Percentiles rank a stretch among this genome's conserved stretches.
Conservation (phyloP, 1,284 basidiomycete species). For the Coriolopsis trogii region DNA sequence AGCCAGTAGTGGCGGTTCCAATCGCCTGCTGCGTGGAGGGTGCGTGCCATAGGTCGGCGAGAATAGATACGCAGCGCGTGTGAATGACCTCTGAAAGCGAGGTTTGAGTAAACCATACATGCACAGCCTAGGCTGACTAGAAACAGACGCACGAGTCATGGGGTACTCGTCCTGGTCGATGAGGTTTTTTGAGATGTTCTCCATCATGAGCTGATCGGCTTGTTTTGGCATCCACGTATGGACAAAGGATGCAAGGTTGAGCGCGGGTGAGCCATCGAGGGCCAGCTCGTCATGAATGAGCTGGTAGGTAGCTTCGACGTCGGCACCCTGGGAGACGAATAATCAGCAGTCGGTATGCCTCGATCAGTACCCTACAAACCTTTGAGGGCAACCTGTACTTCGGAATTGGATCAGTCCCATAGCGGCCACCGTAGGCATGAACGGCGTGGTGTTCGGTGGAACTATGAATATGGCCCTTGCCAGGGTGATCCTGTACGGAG, state of each 20-base stretch:
- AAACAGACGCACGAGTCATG: constrained; percentile 71
- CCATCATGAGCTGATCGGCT: constrained; percentile 74
- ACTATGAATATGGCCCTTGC: constrained; percentile 42
- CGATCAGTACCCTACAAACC: constrained; percentile 30
- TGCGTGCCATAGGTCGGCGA: constrained; percentile 94
- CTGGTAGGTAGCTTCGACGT: constrained; percentile 69
- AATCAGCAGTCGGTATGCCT: neutral
- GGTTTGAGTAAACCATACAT: neutral
- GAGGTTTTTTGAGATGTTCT: constrained; percentile 89
- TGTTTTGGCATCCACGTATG: constrained; percentile 64
- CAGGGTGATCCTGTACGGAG: constrained; percentile 37
- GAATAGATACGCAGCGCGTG: constrained; percentile 82
- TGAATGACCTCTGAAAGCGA: constrained; percentile 65
- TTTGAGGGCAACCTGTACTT: constrained; percentile 69
- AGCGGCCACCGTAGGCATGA: constrained; percentile 65
- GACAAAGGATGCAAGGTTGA: constrained; percentile 85
- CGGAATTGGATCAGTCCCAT: constrained; percentile 63
- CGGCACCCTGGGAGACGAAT: constrained; percentile 45
- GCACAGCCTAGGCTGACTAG: neutral
- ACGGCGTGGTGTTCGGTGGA: constrained; percentile 36
- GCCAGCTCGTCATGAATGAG: constrained; percentile 84
- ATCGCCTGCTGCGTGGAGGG: constrained; percentile 74
- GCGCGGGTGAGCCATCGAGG: constrained; percentile 76
- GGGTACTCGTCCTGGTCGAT: constrained; percentile 95
- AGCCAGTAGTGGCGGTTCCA: constrained; percentile 93